These are phyloP conservation scores for Rhamnella rubrinervis DNA, from an alignment of 331 rosid species.

Conservation along the genomic window DNA sequence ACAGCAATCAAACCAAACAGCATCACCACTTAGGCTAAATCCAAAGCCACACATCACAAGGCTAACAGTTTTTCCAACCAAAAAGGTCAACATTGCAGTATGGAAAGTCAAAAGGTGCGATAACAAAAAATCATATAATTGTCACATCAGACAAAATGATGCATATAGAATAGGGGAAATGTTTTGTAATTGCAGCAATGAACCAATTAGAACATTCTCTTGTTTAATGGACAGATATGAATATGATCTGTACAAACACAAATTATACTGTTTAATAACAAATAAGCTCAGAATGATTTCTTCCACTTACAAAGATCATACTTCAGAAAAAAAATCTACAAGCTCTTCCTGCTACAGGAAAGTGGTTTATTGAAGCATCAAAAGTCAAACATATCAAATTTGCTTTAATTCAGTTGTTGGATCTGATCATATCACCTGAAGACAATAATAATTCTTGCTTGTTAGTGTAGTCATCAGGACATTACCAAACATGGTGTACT, in stretches of 20 bases:
- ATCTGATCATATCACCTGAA: constrained; percentile 4
- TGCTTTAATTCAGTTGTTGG: constrained; percentile 7
- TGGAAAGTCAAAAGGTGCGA: constrained; percentile 30
- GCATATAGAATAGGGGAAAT: constrained; percentile 7
- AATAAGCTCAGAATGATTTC: constrained; percentile 22
- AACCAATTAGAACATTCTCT: constrained; percentile 1
- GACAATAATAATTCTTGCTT: not conserved
- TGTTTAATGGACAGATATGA: constrained; percentile 14
- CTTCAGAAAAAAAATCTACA: constrained; percentile 27
- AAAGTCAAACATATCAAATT: constrained; percentile 14
- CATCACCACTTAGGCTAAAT: constrained; percentile 18
- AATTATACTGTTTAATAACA: constrained; percentile 12
- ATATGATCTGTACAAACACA: not conserved
- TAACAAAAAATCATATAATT: constrained; percentile 24
- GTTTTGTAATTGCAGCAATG: constrained; percentile 2
- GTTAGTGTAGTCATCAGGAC: not conserved
- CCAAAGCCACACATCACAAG: constrained; percentile 34
- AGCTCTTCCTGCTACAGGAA: constrained; percentile 1
- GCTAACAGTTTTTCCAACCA: constrained; percentile 29
- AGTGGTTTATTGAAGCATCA: constrained; percentile 14
- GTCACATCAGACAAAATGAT: constrained; percentile 26
- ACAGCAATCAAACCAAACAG: not conserved
- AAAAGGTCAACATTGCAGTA: constrained; percentile 32
- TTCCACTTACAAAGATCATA: constrained; percentile 37
- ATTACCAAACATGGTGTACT: not conserved